phyloP scores from a whole-genome alignment of 768 basidiomycete species.

The Boletus tomentosulus region DNA sequence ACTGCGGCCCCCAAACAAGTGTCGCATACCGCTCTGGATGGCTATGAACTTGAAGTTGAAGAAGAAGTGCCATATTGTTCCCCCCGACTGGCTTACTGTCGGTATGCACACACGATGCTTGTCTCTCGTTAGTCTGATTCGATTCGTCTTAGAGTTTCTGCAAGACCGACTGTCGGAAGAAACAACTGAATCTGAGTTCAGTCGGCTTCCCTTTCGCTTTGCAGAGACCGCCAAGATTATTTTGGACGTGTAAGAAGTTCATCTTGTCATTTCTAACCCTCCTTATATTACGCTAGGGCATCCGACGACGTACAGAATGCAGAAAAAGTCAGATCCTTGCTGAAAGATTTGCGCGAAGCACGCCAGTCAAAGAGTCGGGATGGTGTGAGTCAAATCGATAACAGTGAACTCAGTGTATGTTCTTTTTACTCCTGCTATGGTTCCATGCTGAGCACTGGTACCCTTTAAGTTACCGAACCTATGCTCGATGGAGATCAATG shows the following conservation, averaged over 20 bases:
- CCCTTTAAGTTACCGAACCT: slow-evolving; percentile 68
- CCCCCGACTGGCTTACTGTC: slow-evolving; percentile 84
- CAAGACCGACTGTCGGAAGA: slow-evolving; percentile 73
- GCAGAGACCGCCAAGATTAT: slow-evolving; percentile 88
- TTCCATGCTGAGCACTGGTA: not conserved
- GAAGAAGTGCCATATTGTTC: slow-evolving; percentile 89
- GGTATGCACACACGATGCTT: slow-evolving; percentile 46
- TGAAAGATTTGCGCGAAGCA: slow-evolving; percentile 95
- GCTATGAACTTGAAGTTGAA: slow-evolving; percentile 91
- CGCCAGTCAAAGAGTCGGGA: slow-evolving; percentile 91
- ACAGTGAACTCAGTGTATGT: slow-evolving; percentile 75
- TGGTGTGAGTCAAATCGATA: slow-evolving; percentile 76
- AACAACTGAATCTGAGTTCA: slow-evolving; percentile 70
- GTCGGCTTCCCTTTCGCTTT: slow-evolving; percentile 80
- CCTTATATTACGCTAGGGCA: slow-evolving; percentile 48
- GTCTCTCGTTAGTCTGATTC: not conserved
- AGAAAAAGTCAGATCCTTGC: slow-evolving; percentile 75
- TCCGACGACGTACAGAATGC: slow-evolving; percentile 85
- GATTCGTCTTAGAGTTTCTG: slow-evolving; percentile 58
- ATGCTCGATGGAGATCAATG: slow-evolving; percentile 90
- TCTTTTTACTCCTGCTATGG: not conserved
- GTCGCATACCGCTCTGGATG: slow-evolving; percentile 93
- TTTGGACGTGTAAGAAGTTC: slow-evolving; percentile 76
- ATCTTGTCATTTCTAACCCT: not conserved
- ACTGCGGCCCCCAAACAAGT: slow-evolving; percentile 79